Conservation (phyloP, 1,139 yeast species). For the Pichia sp. region DNA sequence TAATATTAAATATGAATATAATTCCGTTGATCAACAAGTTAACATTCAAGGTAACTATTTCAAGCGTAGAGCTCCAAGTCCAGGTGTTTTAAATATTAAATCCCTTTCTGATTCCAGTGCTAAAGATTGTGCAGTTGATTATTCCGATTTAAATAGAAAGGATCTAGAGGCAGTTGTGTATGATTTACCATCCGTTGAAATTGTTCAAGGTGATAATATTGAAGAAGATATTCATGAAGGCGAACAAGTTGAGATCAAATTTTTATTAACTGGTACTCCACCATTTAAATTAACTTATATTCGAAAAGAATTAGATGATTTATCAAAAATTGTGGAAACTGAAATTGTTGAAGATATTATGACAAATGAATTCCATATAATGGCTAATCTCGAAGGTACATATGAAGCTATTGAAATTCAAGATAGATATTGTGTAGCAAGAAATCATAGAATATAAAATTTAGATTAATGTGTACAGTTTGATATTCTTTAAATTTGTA, state of each 20-base stretch:
- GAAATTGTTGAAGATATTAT: conserved; percentile 66
- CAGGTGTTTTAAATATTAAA: conserved; percentile 66
- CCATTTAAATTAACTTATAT: conserved; percentile 60
- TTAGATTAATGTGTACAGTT: background rate
- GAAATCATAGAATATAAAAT: conserved; percentile 24
- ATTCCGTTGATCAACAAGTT: conserved; percentile 54
- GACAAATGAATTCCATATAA: conserved; percentile 60
- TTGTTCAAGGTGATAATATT: conserved; percentile 69
- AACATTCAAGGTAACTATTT: conserved; percentile 49
- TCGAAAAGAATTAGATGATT: conserved; percentile 36
- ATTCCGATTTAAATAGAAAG: conserved; percentile 32
- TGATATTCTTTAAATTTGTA: background rate
- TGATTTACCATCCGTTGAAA: conserved; percentile 86
- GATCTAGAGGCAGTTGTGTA: conserved; percentile 54
- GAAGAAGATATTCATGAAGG: conserved; percentile 85
- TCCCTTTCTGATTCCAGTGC: conserved; percentile 74
- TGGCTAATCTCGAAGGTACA: conserved; percentile 84
- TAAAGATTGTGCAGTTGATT: conserved; percentile 56
- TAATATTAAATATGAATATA: conserved; percentile 65
- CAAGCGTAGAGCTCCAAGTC: conserved; percentile 69
- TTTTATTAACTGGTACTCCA: conserved; percentile 63
- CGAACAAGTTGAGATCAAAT: conserved; percentile 66
- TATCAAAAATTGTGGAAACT: conserved; percentile 59
- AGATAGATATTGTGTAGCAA: conserved; percentile 72
- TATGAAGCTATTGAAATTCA: conserved; percentile 85